Conservation (phyloP, 371 early-diverging fungal genomes). For the Mucor plumbeus region DNA sequence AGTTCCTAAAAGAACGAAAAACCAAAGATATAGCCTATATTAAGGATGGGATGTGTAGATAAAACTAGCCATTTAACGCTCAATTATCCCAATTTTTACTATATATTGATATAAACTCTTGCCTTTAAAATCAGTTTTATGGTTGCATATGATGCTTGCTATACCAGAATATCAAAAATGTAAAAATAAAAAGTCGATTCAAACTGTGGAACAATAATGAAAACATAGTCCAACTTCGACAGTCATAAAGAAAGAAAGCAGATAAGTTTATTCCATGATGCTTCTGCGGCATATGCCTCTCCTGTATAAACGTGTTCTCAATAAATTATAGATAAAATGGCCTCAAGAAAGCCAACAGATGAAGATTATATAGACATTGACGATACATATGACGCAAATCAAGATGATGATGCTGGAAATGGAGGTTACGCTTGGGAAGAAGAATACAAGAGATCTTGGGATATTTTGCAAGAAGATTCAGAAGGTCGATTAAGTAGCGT, state of each 20-base stretch:
- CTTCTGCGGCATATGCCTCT: constrained; percentile 4
- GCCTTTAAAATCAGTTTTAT: not conserved
- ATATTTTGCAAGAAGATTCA: constrained; percentile 91
- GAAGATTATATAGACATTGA: constrained; percentile 61
- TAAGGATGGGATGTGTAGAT: not conserved
- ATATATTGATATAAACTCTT: not conserved
- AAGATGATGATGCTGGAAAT: constrained; percentile 52
- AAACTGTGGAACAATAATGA: not conserved
- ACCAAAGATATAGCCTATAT: not conserved
- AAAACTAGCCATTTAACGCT: not conserved
- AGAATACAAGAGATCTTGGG: constrained; percentile 96
- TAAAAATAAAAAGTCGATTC: too few species aligned
- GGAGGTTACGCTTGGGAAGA: constrained; percentile 92
- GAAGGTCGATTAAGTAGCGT: constrained; percentile 82
- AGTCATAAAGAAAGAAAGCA: not conserved
- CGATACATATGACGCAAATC: constrained; percentile 50
- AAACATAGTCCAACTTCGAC: not conserved
- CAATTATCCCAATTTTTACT: not conserved
- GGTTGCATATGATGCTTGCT: not conserved
- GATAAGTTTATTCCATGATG: not conserved
- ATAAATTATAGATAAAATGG: constrained; percentile 7
- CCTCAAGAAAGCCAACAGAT: constrained; percentile 37
- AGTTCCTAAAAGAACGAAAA: not conserved
- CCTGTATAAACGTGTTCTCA: not conserved
- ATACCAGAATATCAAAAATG: too few species aligned